Conservation (phyloP, 768 basidiomycete genomes). For the Leucocoprinus sp. region DNA sequence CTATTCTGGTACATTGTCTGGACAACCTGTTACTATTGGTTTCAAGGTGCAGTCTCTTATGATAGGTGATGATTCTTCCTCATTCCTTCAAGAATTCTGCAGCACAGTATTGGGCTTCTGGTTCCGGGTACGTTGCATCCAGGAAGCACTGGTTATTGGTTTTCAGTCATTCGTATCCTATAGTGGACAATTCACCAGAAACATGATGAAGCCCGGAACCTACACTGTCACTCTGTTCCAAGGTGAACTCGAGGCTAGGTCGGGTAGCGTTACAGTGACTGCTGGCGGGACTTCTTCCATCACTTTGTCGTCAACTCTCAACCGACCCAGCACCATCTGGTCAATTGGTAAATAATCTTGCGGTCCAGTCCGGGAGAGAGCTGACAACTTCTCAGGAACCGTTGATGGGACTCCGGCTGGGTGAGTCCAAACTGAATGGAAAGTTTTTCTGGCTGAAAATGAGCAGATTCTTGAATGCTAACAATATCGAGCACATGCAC, state of each 20-base stretch:
- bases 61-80: not conserved
- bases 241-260: constrained; percentile 37
- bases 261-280: constrained; percentile 31
- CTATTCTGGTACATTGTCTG: constrained; percentile 34
- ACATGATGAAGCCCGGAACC: constrained; percentile 40
- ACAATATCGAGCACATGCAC: constrained; percentile 42
- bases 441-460: not conserved
- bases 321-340: constrained; percentile 32
- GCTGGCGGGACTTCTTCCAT: constrained; percentile 30
- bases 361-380: not conserved
- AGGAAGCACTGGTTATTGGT: not conserved
- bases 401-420: constrained; percentile 39
- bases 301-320: constrained; percentile 24
- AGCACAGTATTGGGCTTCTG: constrained; percentile 40
- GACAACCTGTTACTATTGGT: constrained; percentile 30
- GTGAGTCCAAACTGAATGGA: constrained; percentile 13
- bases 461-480: constrained; percentile 36
- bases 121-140: constrained; percentile 24
- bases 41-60: constrained; percentile 25
- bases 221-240: constrained; percentile 39
- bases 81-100: constrained; percentile 26
- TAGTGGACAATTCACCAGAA: constrained; percentile 34
- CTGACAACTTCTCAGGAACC: constrained; percentile 21
- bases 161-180: not conserved
- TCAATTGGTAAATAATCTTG: constrained; percentile 26